Evolutionary conservation across 768 basidiomycete genomes (phyloP).

Genomic region (Basidioascus undulatus): DNA sequence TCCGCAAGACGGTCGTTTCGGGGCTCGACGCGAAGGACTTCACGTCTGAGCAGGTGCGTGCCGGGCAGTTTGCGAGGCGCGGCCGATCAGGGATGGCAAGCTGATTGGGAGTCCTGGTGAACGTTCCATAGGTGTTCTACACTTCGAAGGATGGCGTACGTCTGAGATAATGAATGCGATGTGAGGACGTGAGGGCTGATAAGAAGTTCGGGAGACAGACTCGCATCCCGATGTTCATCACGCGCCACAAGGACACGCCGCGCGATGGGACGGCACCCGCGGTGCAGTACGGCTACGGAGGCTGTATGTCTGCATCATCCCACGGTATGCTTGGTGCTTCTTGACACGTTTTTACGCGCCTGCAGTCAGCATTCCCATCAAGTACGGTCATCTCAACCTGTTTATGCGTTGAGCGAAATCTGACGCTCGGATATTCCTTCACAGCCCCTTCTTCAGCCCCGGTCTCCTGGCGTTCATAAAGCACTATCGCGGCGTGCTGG

Average conservation of each 20-base stretch:
- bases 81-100: too few relatives aligned
- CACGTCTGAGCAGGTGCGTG: conserved; percentile 32
- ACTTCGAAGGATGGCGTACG: conserved; percentile 50
- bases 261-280: conserved; percentile 52
- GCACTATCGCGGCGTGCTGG: conserved; percentile 41
- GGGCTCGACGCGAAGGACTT: conserved; percentile 46
- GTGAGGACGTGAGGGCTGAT: too few relatives aligned
- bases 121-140: conserved; percentile 41
- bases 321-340: too few relatives aligned
- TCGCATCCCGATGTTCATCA: conserved; percentile 62
- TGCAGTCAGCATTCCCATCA: too few relatives aligned
- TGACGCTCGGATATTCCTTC: too few relatives aligned
- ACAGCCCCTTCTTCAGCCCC: background rate
- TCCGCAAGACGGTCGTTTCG: conserved; percentile 31
- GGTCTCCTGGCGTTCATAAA: conserved; percentile 47
- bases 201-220: too few relatives aligned
- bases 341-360: too few relatives aligned
- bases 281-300: conserved; percentile 67
- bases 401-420: too few relatives aligned
- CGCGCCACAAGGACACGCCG: conserved; percentile 42
- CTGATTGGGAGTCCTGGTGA: too few relatives aligned
- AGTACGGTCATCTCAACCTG: too few relatives aligned
- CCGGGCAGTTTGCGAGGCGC: background rate
- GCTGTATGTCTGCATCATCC: too few relatives aligned
- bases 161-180: too few relatives aligned